Evolutionary conservation across 129 eudicot genomes (phyloP).

Genomic region (Solidago caesia): DNA sequence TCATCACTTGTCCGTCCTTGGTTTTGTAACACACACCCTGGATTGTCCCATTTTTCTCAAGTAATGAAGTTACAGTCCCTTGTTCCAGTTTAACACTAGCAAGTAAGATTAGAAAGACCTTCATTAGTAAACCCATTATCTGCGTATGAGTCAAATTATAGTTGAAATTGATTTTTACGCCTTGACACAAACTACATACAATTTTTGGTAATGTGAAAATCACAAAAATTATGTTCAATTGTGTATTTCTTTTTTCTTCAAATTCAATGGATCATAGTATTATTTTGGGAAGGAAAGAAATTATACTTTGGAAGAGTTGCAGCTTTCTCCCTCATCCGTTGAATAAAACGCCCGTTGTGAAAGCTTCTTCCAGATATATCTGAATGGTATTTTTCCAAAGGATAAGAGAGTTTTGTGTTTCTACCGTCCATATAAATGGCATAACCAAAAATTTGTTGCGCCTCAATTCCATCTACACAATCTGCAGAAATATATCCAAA

Average conservation of each 20-base stretch:
- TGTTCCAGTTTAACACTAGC: slow-evolving; percentile 46
- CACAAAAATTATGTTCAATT: not conserved
- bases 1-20: slow-evolving; percentile 38
- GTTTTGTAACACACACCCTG: slow-evolving; percentile 48
- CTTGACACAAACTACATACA: not conserved
- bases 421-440: slow-evolving; percentile 58
- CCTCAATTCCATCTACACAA: slow-evolving; percentile 56
- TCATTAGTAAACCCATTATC: not conserved
- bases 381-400: slow-evolving; percentile 43
- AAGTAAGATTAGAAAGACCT: not conserved
- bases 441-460: slow-evolving; percentile 53
- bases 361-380: slow-evolving; percentile 64
- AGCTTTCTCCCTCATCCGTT: slow-evolving; percentile 63
- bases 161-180: not conserved
- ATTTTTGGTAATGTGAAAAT: not conserved
- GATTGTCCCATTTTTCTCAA: slow-evolving; percentile 41
- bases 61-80: slow-evolving; percentile 55
- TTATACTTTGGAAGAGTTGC: slow-evolving; percentile 51
- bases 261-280: not conserved
- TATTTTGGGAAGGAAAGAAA: not conserved
- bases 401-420: slow-evolving; percentile 48
- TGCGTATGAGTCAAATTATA: not conserved
- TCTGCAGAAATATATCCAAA: slow-evolving; percentile 34
- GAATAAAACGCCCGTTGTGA: slow-evolving; percentile 59
- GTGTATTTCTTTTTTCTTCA: not conserved